Base-by-base conservation (phyloP, 306 rosid genomes). In the Ochetophila trinervis region DNA sequence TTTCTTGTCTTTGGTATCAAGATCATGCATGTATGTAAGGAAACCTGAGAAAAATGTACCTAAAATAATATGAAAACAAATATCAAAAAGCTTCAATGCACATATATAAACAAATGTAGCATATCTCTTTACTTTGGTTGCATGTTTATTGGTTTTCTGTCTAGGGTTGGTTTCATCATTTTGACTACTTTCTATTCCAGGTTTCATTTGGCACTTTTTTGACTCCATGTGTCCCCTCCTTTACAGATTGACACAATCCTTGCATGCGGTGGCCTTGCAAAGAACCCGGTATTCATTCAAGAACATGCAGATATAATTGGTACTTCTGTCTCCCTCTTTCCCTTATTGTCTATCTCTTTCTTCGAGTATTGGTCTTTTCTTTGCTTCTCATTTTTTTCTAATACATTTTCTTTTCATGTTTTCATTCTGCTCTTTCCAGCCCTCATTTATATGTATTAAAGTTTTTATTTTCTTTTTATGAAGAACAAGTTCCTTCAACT, bases 181-280 rank as follows among this genome's bases (percentile, higher is more conserved):
- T 56, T 67, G 40, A 56, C 21, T 11, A n/a, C 18, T 4, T 21
- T 67, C 47, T 17, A 50, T 53, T 1, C 4, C 4, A 8, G 13
- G n/a, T 30, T 19, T n/a, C 58, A 10, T 8, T 53, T n/a, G 15
- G 18, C 20, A 15, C 59, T 27, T 27, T 40, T 58, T n/a, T 19
- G 65, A 48, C 68, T 74, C 57, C 53, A 53, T 34, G 30, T 54
- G 9, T 19, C 65, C 52, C 40, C 32, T 54, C 19, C 18, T 53
- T 49, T 71, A 68, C 93, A 93, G 98, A 93, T 93, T 60, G 76
- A 81, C 78, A 89, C 94, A n/a, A 57, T 89, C 61, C 94, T 93
- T 66, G 98, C 97, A 22, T 93, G 96, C 66, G 98, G 98, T 63
- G 97, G 98, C 82, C 90, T 93, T 64, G 77, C 88, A 66, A 93